phyloP scores from a whole-genome alignment of 1,284 basidiomycete genomes.

The Fomes fomentarius region DNA sequence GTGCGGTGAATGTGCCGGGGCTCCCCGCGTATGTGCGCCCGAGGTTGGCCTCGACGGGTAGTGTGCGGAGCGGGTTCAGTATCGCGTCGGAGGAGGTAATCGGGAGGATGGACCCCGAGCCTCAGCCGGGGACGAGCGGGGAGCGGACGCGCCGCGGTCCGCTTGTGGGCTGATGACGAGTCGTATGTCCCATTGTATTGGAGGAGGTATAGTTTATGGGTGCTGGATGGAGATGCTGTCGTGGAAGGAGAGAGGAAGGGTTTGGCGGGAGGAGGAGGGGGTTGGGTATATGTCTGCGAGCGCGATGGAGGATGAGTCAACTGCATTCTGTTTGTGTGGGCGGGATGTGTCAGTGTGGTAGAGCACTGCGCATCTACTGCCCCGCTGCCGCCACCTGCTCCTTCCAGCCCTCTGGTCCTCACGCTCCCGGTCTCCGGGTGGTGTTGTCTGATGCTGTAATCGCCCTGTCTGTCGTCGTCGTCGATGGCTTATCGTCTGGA shows the following conservation, averaged over 20 bases:
- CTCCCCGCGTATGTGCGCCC: constrained; percentile 29
- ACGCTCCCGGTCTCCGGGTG: neutral
- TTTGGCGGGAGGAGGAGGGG: constrained; percentile 1
- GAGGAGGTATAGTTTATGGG: neutral
- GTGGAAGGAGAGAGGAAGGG: neutral
- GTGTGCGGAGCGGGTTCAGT: constrained; percentile 33
- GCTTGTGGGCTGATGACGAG: constrained; percentile 10
- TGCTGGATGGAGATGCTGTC: neutral
- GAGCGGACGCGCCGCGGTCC: constrained; percentile 18
- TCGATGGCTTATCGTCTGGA: neutral
- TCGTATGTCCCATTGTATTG: no score
- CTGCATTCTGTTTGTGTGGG: neutral
- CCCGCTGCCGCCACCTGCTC: no score
- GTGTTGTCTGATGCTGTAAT: neutral
- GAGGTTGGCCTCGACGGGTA: constrained; percentile 32
- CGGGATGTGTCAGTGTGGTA: neutral
- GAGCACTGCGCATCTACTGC: neutral
- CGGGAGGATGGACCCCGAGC: constrained; percentile 37
- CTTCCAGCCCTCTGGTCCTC: neutral
- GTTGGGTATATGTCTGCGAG: neutral
- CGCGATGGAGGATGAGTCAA: neutral
- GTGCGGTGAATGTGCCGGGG: constrained; percentile 7
- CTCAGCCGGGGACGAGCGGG: constrained; percentile 22
- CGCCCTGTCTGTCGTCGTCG: neutral
- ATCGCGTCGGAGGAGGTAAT: constrained; percentile 38